phyloP scores from a whole-genome alignment of 2,329 filamentous ascomycete genomes.

The Aspergillus pseudonomiae region DNA sequence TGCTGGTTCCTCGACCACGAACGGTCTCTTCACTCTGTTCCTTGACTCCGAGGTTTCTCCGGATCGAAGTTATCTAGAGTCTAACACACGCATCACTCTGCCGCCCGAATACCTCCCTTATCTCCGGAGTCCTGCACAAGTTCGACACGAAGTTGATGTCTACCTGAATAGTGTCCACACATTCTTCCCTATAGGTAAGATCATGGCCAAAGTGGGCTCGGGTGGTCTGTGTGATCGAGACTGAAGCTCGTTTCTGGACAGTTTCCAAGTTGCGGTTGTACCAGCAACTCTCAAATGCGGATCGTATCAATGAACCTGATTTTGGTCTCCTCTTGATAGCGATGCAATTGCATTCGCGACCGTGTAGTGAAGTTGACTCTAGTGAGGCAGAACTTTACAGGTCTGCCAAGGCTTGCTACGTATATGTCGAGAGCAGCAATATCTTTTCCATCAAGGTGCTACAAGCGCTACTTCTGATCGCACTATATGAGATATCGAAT shows the following conservation, averaged over 20 bases:
- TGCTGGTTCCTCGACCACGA: background rate
- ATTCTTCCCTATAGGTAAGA: background rate
- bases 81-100: background rate
- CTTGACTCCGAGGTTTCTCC: background rate
- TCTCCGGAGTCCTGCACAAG: background rate
- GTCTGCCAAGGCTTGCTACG: background rate
- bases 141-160: background rate
- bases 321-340: background rate
- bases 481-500: constrained; percentile 1
- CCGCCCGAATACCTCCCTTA: background rate
- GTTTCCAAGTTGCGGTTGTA: constrained; percentile 1
- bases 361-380: background rate
- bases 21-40: background rate
- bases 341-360: background rate
- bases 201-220: background rate
- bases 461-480: background rate
- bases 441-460: background rate
- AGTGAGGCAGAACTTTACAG: background rate
- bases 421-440: background rate
- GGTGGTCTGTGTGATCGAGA: background rate
- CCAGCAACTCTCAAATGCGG: background rate
- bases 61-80: background rate
- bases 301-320: background rate
- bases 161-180: background rate
- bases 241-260: background rate